phyloP scores from a whole-genome alignment of 139 green algal genomes.

The Ettlia oleoabundans region DNA sequence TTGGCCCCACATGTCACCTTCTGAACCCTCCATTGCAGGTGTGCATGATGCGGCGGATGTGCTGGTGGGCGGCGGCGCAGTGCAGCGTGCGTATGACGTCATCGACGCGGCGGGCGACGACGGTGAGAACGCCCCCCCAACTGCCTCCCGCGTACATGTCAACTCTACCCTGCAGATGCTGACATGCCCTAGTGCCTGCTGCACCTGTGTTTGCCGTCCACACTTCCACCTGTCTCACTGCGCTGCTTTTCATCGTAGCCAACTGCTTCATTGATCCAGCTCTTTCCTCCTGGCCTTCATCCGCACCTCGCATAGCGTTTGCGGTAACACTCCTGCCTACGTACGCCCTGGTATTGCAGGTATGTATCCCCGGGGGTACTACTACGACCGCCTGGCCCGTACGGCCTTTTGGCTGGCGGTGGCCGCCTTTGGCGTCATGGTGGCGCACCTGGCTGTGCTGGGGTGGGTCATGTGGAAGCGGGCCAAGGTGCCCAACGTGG shows the following conservation, averaged over 20 bases:
- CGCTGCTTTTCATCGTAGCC: too few relatives aligned
- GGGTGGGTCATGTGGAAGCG: constrained; percentile 20
- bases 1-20: not conserved
- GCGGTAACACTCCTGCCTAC: not conserved
- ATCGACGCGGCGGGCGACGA: constrained; percentile 13
- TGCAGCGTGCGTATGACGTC: constrained; percentile 24
- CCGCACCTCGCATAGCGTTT: too few relatives aligned
- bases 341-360: not conserved
- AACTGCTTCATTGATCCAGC: too few relatives aligned
- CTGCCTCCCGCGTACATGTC: not conserved
- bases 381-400: constrained; percentile 30
- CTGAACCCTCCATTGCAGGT: not conserved
- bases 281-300: not conserved
- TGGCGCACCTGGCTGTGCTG: not conserved
- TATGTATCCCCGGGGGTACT: not conserved
- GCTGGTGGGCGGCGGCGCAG: not conserved
- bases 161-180: not conserved
- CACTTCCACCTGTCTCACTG: too few relatives aligned
- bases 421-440: constrained; percentile 6
- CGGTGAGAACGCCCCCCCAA: not conserved
- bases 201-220: not conserved
- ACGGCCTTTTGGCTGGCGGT: constrained; percentile 39
- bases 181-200: not conserved
- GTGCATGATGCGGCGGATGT: not conserved
- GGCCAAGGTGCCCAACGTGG: constrained; percentile 15